Conservation (phyloP, 495 filamentous ascomycete genomes). For the Pyronema omphalodes region DNA sequence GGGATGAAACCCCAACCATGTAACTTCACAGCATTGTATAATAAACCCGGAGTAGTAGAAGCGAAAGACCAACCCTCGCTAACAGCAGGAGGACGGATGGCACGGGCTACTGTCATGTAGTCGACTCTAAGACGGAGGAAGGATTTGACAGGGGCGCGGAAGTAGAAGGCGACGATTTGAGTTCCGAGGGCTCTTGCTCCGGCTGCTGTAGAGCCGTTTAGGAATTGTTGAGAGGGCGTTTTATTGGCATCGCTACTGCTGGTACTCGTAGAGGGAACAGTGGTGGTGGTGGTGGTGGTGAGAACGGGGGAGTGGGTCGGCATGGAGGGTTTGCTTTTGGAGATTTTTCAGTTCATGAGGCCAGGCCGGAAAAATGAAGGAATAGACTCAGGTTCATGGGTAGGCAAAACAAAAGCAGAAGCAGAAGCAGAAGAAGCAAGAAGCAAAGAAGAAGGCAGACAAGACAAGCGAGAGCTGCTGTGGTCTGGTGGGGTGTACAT, state of each 20-base stretch:
- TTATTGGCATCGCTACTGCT: background rate
- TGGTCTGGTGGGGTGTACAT: too few species aligned
- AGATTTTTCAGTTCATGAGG: too few species aligned
- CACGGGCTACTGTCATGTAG: constrained; percentile 50
- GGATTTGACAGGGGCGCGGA: constrained; percentile 69
- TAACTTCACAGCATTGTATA: constrained; percentile 57
- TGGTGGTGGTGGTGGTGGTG: background rate
- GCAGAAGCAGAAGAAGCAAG: too few species aligned
- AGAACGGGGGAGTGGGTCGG: background rate
- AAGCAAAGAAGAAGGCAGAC: too few species aligned
- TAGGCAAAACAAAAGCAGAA: too few species aligned
- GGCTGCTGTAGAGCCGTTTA: constrained; percentile 43
- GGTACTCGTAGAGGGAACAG: background rate
- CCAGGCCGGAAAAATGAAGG: too few species aligned
- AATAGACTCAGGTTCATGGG: too few species aligned
- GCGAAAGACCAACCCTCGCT: constrained; percentile 46
- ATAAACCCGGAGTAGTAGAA: constrained; percentile 57
- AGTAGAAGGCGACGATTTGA: constrained; percentile 71
- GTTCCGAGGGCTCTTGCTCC: constrained; percentile 61
- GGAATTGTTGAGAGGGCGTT: constrained; percentile 4
- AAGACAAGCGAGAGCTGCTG: too few species aligned
- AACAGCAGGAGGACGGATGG: constrained; percentile 42
- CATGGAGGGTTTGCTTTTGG: background rate
- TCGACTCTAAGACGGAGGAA: constrained; percentile 82
- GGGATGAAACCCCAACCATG: constrained; percentile 79